These are phyloP conservation scores for Prunus campanulata DNA, from an alignment of 306 rosid species.

Conservation along the genomic window DNA sequence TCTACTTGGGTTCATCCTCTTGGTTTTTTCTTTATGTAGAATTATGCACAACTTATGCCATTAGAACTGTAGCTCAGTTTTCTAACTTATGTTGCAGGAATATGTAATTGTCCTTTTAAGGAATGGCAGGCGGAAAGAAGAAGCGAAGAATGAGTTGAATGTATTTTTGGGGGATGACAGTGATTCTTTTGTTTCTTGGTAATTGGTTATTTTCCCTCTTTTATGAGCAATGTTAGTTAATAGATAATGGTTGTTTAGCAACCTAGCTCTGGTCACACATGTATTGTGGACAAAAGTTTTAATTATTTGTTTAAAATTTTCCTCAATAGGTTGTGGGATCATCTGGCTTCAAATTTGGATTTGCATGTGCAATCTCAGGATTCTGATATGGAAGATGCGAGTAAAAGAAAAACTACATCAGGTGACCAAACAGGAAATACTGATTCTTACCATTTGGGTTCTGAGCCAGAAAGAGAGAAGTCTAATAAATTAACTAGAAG, in stretches of 20 bases:
- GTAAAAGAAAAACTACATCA: constrained; percentile 38
- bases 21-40: background rate
- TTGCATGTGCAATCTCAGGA: constrained; percentile 53
- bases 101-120: constrained; percentile 84
- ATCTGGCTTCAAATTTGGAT: constrained; percentile 59
- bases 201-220: constrained; percentile 30
- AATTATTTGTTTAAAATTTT: constrained; percentile 9
- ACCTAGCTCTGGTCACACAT: background rate
- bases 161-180: constrained; percentile 89
- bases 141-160: constrained; percentile 72
- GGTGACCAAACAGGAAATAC: constrained; percentile 38
- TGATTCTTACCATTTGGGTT: constrained; percentile 37
- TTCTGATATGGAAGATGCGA: constrained; percentile 42
- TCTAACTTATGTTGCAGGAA: constrained; percentile 55
- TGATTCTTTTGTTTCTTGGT: constrained; percentile 90
- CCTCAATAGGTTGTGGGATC: constrained; percentile 89
- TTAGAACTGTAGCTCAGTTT: constrained; percentile 20
- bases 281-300: background rate
- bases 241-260: background rate
- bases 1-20: background rate
- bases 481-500: constrained; percentile 46
- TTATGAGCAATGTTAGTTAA: constrained; percentile 8
- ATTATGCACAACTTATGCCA: background rate
- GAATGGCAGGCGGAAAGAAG: constrained; percentile 87
- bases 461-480: constrained; percentile 57